Evolutionary conservation across 176 grass and related monocot genomes (phyloP).

Genomic region (Thalia dealbata): DNA sequence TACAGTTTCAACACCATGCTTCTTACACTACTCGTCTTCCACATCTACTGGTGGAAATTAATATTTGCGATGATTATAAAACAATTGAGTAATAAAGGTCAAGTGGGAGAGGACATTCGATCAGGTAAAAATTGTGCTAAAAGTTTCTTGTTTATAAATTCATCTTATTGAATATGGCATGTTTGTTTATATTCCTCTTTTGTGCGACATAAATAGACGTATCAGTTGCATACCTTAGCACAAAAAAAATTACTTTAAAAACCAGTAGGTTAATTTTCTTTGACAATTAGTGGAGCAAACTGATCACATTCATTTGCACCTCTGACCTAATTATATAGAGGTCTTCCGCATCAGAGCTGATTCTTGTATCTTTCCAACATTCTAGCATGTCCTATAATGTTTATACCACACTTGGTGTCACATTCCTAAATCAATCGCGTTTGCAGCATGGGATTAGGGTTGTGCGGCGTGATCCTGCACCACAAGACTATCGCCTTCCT

Average conservation of each 20-base stretch:
- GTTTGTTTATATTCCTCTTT: neutral
- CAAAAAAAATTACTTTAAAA: neutral
- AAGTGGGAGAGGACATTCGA: constrained; percentile 16
- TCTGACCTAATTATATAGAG: neutral
- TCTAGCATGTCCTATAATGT: neutral
- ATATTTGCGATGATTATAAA: constrained; percentile 91
- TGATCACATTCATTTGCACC: neutral
- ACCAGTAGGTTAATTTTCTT: neutral
- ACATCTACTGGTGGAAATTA: constrained; percentile 98
- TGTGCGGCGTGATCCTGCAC: too few species aligned
- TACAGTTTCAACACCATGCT: constrained; percentile 96
- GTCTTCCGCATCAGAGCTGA: neutral
- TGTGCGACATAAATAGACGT: neutral
- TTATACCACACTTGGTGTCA: neutral
- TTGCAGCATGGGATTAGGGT: too few species aligned
- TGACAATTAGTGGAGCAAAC: neutral
- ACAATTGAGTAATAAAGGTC: constrained; percentile 83
- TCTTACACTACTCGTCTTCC: constrained; percentile 85
- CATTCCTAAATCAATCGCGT: too few species aligned
- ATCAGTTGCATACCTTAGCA: neutral
- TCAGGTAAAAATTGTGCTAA: neutral
- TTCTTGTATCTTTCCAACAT: neutral
- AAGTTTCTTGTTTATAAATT: neutral
- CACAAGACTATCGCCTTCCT: too few species aligned
- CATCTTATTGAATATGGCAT: neutral